Conservation (phyloP, 2,329 filamentous ascomycete genomes). For the Diaporthe longicolla region DNA sequence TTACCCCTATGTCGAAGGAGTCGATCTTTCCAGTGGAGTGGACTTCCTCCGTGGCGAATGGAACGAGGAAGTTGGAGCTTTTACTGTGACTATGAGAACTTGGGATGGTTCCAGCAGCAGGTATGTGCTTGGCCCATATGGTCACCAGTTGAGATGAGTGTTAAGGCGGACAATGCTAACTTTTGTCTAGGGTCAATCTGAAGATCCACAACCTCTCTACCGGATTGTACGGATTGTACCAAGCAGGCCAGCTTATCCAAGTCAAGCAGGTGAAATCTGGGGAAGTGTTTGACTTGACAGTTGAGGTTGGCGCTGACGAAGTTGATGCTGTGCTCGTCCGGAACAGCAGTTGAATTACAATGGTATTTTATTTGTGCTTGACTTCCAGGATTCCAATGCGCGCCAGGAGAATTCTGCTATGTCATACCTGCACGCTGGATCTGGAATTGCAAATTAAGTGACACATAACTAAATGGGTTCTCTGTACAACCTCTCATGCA, state of each 20-base stretch:
- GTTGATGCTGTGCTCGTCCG: constrained; percentile 21
- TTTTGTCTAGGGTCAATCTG: background rate
- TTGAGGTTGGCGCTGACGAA: constrained; percentile 26
- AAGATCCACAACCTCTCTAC: constrained; percentile 26
- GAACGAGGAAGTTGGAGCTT: constrained; percentile 18
- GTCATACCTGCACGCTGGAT: background rate
- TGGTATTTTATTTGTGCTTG: no score
- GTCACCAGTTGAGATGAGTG: background rate
- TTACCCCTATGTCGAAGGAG: constrained; percentile 25
- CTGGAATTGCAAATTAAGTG: background rate
- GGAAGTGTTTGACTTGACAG: background rate
- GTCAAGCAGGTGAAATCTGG: background rate
- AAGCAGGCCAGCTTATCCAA: constrained; percentile 11
- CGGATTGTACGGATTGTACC: constrained; percentile 29
- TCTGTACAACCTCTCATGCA: background rate
- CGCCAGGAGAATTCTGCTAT: background rate
- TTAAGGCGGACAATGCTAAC: background rate
- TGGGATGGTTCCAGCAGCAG: constrained; percentile 21
- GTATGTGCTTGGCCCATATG: background rate
- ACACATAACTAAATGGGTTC: background rate
- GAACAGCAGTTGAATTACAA: no score
- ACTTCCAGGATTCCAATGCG: background rate
- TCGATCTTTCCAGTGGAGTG: constrained; percentile 19
- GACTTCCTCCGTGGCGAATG: constrained; percentile 35
- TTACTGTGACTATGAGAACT: constrained; percentile 30